These are phyloP conservation scores for Solanum paucissectum DNA, from an alignment of 257 asterid genomes.

Conservation along the genomic window DNA sequence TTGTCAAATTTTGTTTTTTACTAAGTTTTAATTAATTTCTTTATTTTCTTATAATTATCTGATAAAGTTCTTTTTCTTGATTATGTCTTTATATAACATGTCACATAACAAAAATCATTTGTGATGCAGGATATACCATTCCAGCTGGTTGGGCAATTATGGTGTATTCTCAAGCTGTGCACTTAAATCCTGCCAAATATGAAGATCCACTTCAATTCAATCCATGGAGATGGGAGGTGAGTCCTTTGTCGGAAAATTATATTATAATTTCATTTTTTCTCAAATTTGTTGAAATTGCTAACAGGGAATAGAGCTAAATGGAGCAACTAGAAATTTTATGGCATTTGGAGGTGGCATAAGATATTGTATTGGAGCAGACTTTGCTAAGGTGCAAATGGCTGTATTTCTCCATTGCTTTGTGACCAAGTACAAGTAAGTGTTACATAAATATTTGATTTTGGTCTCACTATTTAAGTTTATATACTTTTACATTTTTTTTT, in stretches of 20 bases:
- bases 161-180: conserved; percentile 19
- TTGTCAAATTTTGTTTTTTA: too few relatives aligned
- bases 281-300: neutral
- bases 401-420: conserved; percentile 64
- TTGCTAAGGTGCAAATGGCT: conserved; percentile 80
- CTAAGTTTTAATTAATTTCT: too few relatives aligned
- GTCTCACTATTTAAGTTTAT: too few relatives aligned
- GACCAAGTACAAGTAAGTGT: conserved; percentile 67
- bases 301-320: conserved; percentile 53
- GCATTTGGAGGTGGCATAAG: conserved; percentile 94
- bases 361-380: conserved; percentile 82
- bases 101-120: neutral
- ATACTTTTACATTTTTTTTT: too few relatives aligned
- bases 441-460: neutral
- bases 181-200: conserved; percentile 61
- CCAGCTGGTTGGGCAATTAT: conserved; percentile 47
- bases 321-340: conserved; percentile 78
- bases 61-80: too few relatives aligned
- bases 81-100: too few relatives aligned
- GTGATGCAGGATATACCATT: conserved; percentile 61
- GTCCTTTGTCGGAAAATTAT: neutral
- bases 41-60: too few relatives aligned
- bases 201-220: conserved; percentile 69
- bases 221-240: conserved; percentile 91
- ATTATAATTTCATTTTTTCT: neutral